These are phyloP conservation scores for Epichloe amarillans DNA, from an alignment of 2,329 filamentous ascomycete species.

Conservation along the genomic window DNA sequence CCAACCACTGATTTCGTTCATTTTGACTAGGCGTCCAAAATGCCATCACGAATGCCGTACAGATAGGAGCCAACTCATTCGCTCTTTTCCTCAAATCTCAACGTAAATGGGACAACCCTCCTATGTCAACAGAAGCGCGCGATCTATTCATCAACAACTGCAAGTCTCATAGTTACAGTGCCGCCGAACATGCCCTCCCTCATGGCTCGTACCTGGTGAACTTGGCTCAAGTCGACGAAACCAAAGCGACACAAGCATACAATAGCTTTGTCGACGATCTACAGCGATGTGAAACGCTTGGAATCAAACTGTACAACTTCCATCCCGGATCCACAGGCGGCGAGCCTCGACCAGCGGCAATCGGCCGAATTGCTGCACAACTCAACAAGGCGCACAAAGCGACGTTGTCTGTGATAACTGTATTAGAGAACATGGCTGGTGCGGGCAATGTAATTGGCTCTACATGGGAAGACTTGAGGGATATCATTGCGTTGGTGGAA, in stretches of 20 bases:
- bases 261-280: constrained; percentile 79
- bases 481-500: constrained; percentile 68
- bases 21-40: constrained; percentile 64
- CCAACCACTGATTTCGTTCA: too few relatives aligned
- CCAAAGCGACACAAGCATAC: constrained; percentile 78
- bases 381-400: constrained; percentile 72
- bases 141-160: constrained; percentile 58
- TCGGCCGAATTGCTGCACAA: constrained; percentile 65
- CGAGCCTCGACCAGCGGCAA: constrained; percentile 52
- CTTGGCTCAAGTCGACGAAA: constrained; percentile 68
- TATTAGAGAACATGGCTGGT: constrained; percentile 93
- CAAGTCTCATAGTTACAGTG: constrained; percentile 56
- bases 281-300: constrained; percentile 67
- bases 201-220: constrained; percentile 97
- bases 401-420: constrained; percentile 62
- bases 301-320: constrained; percentile 93
- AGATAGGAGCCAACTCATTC: constrained; percentile 85
- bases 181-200: constrained; percentile 62
- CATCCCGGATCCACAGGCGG: constrained; percentile 78
- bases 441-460: constrained; percentile 77
- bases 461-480: constrained; percentile 71
- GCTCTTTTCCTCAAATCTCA: constrained; percentile 94
- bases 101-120: constrained; percentile 81
- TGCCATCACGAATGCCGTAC: constrained; percentile 59
- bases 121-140: constrained; percentile 53